Evolutionary conservation across 75 land plant species (phyloP).

Genomic region (Sequoia sempervirens): DNA sequence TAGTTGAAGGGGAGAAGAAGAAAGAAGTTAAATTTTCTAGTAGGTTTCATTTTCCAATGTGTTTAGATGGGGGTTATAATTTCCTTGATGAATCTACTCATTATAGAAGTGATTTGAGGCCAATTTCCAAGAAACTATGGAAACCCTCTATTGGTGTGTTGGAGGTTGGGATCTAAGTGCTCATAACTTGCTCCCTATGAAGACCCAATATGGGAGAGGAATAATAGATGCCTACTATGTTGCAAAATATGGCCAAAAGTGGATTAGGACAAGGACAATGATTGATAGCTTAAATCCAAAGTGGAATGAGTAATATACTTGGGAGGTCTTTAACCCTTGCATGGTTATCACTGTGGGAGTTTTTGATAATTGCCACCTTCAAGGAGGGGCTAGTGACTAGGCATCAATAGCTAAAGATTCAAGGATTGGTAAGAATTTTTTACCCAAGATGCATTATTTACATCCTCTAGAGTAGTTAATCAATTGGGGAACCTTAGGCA

Average conservation of each 20-base stretch:
- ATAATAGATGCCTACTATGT: conserved; percentile 56
- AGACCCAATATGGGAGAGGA: conserved; percentile 46
- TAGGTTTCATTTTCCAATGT: conserved; percentile 38
- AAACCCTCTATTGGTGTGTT: conserved; percentile 38
- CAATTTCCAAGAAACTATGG: conserved; percentile 53
- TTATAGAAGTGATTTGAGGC: conserved; percentile 48
- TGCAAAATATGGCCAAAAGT: conserved; percentile 59
- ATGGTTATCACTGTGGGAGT: conserved; percentile 46
- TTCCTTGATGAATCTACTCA: conserved; percentile 57
- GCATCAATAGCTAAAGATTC: conserved; percentile 20
- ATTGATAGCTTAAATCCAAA: conserved; percentile 33
- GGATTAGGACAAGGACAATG: conserved; percentile 45
- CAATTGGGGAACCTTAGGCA: conserved; percentile 37
- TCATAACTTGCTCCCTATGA: conserved; percentile 46
- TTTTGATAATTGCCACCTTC: conserved; percentile 47
- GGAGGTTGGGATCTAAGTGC: conserved; percentile 46
- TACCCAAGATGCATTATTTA: conserved; percentile 63
- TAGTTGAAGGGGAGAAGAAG: conserved; percentile 17
- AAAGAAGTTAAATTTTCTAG: conserved; percentile 40
- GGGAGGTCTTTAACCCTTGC: conserved; percentile 55
- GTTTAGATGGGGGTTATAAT: conserved; percentile 59
- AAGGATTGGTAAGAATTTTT: conserved; percentile 43
- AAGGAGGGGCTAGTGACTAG: conserved; percentile 8
- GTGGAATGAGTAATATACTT: conserved; percentile 53
- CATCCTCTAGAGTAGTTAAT: conserved; percentile 42